Base-by-base conservation (phyloP, 352 stramenopile species). In the Phytophthora crassamura region DNA sequence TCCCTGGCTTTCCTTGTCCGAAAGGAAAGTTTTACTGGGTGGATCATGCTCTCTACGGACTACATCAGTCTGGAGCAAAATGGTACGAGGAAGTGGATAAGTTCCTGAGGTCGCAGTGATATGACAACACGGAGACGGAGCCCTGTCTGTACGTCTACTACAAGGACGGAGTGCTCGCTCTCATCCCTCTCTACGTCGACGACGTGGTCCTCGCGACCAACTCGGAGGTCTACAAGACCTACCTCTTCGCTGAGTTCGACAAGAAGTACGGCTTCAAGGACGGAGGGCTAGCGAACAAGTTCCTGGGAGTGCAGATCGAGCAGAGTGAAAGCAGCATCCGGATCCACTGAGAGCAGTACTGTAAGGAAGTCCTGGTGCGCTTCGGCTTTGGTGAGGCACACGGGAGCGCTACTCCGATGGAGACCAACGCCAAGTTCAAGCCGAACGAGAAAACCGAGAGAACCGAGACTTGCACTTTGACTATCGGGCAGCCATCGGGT, bases 141-240 rank as follows among this genome's bases (percentile, higher is more conserved):
- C n/a, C n/a, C n/a, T n/a, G n/a, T n/a, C n/a, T n/a, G n/a, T n/a
- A n/a, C n/a, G n/a, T n/a, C n/a, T n/a, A n/a, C n/a, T n/a, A n/a
- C n/a, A n/a, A n/a, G n/a, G n/a, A n/a, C n/a, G n/a, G 49, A 33
- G 28, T 48, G 11, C 52, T 66, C 11, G 34, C 59, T 33, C 16
- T 76, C 4, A 18, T 72, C 7, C 42, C 49, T 15, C 35, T 75
- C 1, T 67, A 75, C 41, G 62, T 75, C 1, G 41, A 75, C 34
- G 60, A 75, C 25, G 49, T 69, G 0, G 43, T 72, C 7, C 38
- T 68, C 3, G 59, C 48, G 4, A 74, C 66, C 6, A 63, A 67
- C 12, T 43, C 22, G 0, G 42, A 45, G 1, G 39, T 15, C 0
- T 64, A 48, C 41, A 72, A 77, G 57, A 56, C 18, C 9, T 15